Evolutionary conservation across 805 yeast species (phyloP), one percentile per base, ranked within the genome.

Genomic region (Kluyveromyces lactis): DNA sequence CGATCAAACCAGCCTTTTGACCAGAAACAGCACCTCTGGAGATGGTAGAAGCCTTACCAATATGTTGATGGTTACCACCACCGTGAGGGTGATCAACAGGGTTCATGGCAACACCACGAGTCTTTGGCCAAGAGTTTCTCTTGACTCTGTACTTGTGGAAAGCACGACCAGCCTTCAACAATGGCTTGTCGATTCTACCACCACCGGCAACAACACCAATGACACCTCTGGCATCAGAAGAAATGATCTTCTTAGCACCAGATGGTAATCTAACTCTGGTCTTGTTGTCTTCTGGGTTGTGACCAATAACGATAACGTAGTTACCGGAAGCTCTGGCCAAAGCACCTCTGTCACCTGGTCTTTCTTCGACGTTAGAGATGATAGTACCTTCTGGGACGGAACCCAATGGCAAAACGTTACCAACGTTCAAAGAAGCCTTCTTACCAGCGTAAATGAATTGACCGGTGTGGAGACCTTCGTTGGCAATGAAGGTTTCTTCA

Each of bases 51-150:
- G 97, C 97, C 81, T 90, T 90, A 87, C 97, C 97, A 77, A 89
- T 90, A 74, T 90, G 97, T 80, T 90, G 97, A 76, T 90, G 97
- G 95, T 89, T 89, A 90, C 98, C 98, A 90, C 98, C 97, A 86
- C 98, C 98, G 74, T 90, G 98, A 72, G 98, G 98, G 80, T 90
- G 98, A 72, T 90, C 98, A 72, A 90, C 98, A 73, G 97, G 97
- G 79, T 90, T 90, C 98, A 92, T 90, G 71, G 98, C 98, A 70
- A 90, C 97, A 90, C 97, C 98, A 80, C 97, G 87, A 68, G 97
- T 92, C 85, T 86, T 89, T 76, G 98, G 98, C 97, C 97, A 92
- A 57, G 95, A 86, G 95, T 92, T 87, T 79, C 97, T 81, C 94
- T 92, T 92, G 66, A 89, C 95, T 76, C 74, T 89, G 92, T 83